A percentile compares a stretch with the other conserved stretches of the same genome.
Evolutionary conservation across 805 yeast species (phyloP).

Genomic region (Metschnikowia shivogae): DNA sequence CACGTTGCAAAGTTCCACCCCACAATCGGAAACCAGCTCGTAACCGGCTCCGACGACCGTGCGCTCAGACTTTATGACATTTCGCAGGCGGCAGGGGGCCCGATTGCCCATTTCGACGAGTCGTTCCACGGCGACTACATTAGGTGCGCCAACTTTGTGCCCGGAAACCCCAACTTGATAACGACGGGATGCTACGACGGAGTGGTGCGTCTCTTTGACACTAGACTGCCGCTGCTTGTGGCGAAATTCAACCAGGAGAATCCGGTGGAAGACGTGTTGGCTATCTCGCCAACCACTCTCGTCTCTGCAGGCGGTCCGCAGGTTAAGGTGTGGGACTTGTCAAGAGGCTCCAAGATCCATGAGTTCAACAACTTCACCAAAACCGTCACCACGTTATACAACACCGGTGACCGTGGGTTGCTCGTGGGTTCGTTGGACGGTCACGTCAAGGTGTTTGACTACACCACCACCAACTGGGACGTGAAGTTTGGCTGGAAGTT

Average conservation of each 20-base stretch:
- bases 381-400: conserved; percentile 80
- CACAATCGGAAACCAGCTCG: conserved; percentile 61
- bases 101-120: conserved; percentile 57
- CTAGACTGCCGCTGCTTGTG: conserved; percentile 59
- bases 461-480: conserved; percentile 66
- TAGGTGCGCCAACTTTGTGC: conserved; percentile 74
- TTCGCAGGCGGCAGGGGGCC: conserved; percentile 63
- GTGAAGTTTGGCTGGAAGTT: conserved; percentile 97
- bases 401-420: conserved; percentile 72
- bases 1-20: conserved; percentile 94
- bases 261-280: conserved; percentile 83
- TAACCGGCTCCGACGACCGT: conserved; percentile 91
- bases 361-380: conserved; percentile 86
- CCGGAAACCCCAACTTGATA: conserved; percentile 70
- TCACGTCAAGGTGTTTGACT: conserved; percentile 91
- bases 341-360: conserved; percentile 66
- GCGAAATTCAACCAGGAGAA: conserved; percentile 62
- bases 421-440: conserved; percentile 96
- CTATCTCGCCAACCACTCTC: conserved; percentile 69
- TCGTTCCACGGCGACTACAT: conserved; percentile 83
- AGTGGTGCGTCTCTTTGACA: conserved; percentile 74
- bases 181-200: conserved; percentile 96
- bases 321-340: conserved; percentile 87
- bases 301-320: conserved; percentile 78
- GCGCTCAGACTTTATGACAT: conserved; percentile 85